phyloP scores from a whole-genome alignment of 192 early-diverging fungal genomes.

The Martensiomyces pterosporus region DNA sequence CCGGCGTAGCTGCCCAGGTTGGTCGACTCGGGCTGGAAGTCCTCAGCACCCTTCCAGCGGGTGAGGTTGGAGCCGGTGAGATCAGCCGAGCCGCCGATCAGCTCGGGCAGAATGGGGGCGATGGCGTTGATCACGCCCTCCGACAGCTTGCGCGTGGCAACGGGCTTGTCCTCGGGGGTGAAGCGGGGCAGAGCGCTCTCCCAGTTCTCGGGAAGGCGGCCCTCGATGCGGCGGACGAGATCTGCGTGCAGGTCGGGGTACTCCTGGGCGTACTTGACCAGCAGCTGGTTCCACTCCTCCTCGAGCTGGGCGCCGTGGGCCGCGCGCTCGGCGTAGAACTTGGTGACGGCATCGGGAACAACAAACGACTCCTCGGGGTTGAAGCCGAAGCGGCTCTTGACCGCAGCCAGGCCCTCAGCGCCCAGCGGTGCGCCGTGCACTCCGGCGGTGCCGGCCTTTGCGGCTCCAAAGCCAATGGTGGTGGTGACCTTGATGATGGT shows the following conservation, averaged over 20 bases:
- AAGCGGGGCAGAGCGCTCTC: constrained; percentile 68
- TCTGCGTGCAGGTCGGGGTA: constrained; percentile 69
- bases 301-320: constrained; percentile 62
- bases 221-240: constrained; percentile 68
- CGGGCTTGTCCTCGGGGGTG: constrained; percentile 74
- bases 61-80: constrained; percentile 95
- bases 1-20: constrained; percentile 78
- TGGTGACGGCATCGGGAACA: constrained; percentile 65
- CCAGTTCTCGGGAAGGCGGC: constrained; percentile 72
- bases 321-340: constrained; percentile 51
- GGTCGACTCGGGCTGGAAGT: constrained; percentile 79
- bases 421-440: constrained; percentile 89
- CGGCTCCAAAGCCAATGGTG: constrained; percentile 91
- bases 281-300: constrained; percentile 69
- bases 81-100: constrained; percentile 94
- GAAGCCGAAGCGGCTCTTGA: constrained; percentile 85
- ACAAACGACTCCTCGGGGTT: constrained; percentile 67
- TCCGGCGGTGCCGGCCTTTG: constrained; percentile 81
- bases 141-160: constrained; percentile 86
- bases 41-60: constrained; percentile 90
- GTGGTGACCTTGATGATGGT: constrained; percentile 86
- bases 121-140: constrained; percentile 81
- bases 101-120: constrained; percentile 74
- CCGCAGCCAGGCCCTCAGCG: constrained; percentile 68
- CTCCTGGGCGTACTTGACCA: constrained; percentile 63